Base-by-base conservation (phyloP, 192 early-diverging fungal genomes). In the Podila epigama region DNA sequence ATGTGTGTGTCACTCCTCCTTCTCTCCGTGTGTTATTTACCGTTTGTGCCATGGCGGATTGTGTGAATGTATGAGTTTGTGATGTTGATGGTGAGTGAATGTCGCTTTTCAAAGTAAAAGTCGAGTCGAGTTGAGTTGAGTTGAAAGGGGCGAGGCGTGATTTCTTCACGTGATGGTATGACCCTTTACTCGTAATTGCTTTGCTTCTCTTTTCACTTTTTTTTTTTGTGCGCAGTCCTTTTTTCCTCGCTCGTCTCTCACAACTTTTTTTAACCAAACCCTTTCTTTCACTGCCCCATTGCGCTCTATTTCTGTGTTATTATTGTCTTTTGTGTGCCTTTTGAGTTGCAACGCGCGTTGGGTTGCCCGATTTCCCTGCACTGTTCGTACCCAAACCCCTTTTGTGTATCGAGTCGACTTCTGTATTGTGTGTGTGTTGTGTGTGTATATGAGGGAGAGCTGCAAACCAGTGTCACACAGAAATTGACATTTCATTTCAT, bases 41-140 rank as follows among this genome's bases (percentile, higher is more conserved):
- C 39, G 64, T 66, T 61, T 75, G 70, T 53, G 70, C 70, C 70
- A 75, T 75, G 58, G 39, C 34, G 32, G 50, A 16, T 35, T 53
- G 44, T 20, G 44, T 16, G 20, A 22, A 22, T 18, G 44, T n/a
- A n/a, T n/a, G 44, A 44, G 41, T n/a, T 15, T 5, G 18, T 48
- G 44, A 22, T 2, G 44, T 1, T 48, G 16, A 48, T n/a, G 8
- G 11, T 18, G 44, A 48, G 25, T 22, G 4, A 48, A 22, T 48
- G 44, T 16, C 20, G 9, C 44, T 20, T 48, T 11, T 8, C n/a
- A 1, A 48, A 22, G 44, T 22, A 25, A 48, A 48, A 48, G 44
- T 48, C 44, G 44, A 48, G 44, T 8, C 44, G n/a, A 22, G 25
- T 22, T 20, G 37, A 13, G 37, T 39, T 6, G 37, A 9, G 5